phyloP scores from a whole-genome alignment of 2,329 filamentous ascomycete species.

The Curvularia spicifera region DNA sequence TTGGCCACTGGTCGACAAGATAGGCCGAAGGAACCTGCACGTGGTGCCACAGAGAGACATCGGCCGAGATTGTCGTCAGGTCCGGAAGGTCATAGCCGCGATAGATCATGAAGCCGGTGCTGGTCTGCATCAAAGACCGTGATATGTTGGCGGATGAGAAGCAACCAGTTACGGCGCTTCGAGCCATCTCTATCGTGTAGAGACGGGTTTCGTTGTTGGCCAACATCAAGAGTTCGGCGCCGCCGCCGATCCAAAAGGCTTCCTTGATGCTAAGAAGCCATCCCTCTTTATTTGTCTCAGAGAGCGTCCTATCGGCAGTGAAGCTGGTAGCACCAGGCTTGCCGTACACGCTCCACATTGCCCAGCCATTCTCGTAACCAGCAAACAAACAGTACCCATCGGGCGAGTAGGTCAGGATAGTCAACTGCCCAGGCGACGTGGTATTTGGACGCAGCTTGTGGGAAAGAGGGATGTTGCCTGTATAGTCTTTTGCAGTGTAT shows the following conservation, averaged over 20 bases:
- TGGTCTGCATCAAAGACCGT: slow-evolving; percentile 86
- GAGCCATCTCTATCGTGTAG: slow-evolving; percentile 89
- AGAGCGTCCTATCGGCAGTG: slow-evolving; percentile 68
- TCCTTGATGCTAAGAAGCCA: slow-evolving; percentile 83
- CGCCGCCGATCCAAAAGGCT: slow-evolving; percentile 85
- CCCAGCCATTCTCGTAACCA: slow-evolving; percentile 91
- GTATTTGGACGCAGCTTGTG: slow-evolving; percentile 76
- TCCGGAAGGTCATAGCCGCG: slow-evolving; percentile 91
- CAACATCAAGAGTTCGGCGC: slow-evolving; percentile 82
- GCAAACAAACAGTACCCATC: slow-evolving; percentile 97
- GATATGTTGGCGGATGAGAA: slow-evolving; percentile 92
- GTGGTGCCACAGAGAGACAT: slow-evolving; percentile 94
- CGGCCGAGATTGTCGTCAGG: slow-evolving; percentile 87
- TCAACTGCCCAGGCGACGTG: slow-evolving; percentile 74
- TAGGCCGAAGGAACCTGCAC: slow-evolving; percentile 85
- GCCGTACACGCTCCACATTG: slow-evolving; percentile 96
- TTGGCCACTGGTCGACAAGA: slow-evolving; percentile 90
- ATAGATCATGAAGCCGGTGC: slow-evolving; percentile 88
- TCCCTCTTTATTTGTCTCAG: slow-evolving; percentile 72
- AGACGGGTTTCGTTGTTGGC: slow-evolving; percentile 75
- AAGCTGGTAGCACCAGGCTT: slow-evolving; percentile 89
- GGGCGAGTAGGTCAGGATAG: slow-evolving; percentile 82
- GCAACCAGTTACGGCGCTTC: slow-evolving; percentile 90
- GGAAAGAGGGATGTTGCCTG: slow-evolving; percentile 87
- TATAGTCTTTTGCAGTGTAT: slow-evolving; percentile 93